phyloP scores from a whole-genome alignment of 2,329 filamentous ascomycete species.

The Botrytis pseudocinerea region DNA sequence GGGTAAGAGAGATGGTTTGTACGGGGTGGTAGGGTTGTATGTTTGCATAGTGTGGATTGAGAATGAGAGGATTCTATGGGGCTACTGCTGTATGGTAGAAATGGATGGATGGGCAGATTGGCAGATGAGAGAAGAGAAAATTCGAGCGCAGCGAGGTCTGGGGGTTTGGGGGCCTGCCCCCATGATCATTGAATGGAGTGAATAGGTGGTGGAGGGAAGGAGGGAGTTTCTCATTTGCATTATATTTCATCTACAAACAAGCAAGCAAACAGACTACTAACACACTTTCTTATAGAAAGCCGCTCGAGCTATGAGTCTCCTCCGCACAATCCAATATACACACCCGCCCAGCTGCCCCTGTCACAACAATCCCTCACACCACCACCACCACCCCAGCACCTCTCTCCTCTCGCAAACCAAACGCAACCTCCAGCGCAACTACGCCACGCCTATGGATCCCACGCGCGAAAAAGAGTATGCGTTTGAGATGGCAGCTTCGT shows the following conservation, averaged over 20 bases:
- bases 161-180: neutral
- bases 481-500: slow-evolving; percentile 93
- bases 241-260: neutral
- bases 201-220: neutral
- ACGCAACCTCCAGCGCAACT: slow-evolving; percentile 50
- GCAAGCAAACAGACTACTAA: slow-evolving; percentile 24
- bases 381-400: slow-evolving; percentile 56
- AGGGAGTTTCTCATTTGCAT: neutral
- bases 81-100: too few species aligned
- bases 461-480: slow-evolving; percentile 89
- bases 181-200: neutral
- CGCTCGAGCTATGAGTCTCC: slow-evolving; percentile 66
- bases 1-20: too few species aligned
- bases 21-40: too few species aligned
- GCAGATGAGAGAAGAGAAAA: neutral
- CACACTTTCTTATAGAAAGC: slow-evolving; percentile 47
- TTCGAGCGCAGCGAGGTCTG: neutral
- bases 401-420: slow-evolving; percentile 47
- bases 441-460: slow-evolving; percentile 74
- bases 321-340: slow-evolving; percentile 87
- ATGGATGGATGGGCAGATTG: neutral
- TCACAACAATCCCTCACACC: slow-evolving; percentile 83
- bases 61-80: too few species aligned
- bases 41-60: too few species aligned
- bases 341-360: slow-evolving; percentile 89